Evolutionary conservation across 192 early-diverging fungal genomes (phyloP).

Genomic region (Coemansia sp.): DNA sequence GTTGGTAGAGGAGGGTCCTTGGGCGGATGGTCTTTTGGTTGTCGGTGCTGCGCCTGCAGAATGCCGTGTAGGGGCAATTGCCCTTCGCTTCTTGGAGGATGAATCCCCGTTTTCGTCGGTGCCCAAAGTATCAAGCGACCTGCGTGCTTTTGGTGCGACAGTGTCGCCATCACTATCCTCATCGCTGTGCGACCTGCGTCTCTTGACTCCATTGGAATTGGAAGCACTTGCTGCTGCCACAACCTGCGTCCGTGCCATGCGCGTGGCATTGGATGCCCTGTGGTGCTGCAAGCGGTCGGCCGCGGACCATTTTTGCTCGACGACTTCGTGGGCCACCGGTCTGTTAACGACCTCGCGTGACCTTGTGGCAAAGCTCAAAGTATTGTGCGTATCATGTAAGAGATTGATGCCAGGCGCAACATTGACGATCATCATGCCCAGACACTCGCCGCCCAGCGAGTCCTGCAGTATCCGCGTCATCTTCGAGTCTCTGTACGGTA

Average conservation of each 20-base stretch:
- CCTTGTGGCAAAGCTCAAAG: slow-evolving; percentile 66
- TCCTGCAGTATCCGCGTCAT: slow-evolving; percentile 69
- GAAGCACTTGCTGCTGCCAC: slow-evolving; percentile 1
- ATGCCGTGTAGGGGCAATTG: slow-evolving; percentile 6
- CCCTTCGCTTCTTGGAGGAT: background rate
- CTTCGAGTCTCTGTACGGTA: slow-evolving; percentile 68
- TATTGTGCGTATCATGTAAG: slow-evolving; percentile 58
- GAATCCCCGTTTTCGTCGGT: background rate
- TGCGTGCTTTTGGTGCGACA: background rate
- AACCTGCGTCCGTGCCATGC: slow-evolving; percentile 3
- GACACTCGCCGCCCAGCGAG: slow-evolving; percentile 61
- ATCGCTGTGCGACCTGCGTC: slow-evolving; percentile 34
- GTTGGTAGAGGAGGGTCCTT: too few relatives aligned
- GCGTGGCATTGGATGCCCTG: slow-evolving; percentile 19
- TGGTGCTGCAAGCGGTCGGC: slow-evolving; percentile 41
- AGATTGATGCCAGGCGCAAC: slow-evolving; percentile 58
- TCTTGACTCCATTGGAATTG: slow-evolving; percentile 17
- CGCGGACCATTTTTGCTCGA: slow-evolving; percentile 39
- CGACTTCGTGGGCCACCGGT: slow-evolving; percentile 48
- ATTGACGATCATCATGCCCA: slow-evolving; percentile 70
- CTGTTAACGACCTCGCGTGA: slow-evolving; percentile 65
- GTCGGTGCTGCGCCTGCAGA: slow-evolving; percentile 5
- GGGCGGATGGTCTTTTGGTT: background rate
- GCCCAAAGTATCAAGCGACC: background rate
- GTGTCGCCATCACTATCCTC: background rate